Evolutionary conservation across 2,329 filamentous ascomycete species (phyloP).

Genomic region (Colletotrichum orbiculare): DNA sequence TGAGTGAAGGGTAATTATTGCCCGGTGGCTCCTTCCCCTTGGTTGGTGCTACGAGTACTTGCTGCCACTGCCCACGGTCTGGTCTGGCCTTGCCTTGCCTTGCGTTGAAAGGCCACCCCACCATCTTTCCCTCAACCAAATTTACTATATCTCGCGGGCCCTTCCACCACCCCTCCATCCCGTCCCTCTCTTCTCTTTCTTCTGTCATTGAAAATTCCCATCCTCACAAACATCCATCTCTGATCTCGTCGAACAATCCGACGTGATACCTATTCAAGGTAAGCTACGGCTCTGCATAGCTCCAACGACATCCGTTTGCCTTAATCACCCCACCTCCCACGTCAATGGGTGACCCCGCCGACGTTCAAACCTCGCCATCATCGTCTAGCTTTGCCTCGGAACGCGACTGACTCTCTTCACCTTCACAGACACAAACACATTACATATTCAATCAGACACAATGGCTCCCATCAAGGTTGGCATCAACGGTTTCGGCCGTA

Average conservation of each 20-base stretch:
- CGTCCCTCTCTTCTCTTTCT: conserved; percentile 2
- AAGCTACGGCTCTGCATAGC: conserved; percentile 14
- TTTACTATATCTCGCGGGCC: conserved; percentile 35
- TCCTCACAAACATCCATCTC: conserved; percentile 11
- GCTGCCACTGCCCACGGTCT: conserved; percentile 5
- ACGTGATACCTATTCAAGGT: conserved; percentile 25
- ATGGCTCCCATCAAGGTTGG: conserved; percentile 78
- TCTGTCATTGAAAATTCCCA: conserved; percentile 30
- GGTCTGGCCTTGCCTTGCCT: conserved; percentile 14
- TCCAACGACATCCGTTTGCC: conserved; percentile 11
- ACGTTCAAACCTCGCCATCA: conserved; percentile 1
- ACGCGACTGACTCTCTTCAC: conserved; percentile 16
- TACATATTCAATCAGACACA: conserved; percentile 39
- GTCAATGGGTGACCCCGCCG: conserved; percentile 20
- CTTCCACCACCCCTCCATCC: conserved; percentile 25
- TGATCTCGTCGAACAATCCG: conserved; percentile 26
- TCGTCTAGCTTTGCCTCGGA: neutral
- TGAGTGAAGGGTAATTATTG: neutral
- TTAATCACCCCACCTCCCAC: conserved; percentile 16
- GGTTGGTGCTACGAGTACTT: neutral
- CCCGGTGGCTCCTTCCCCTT: neutral
- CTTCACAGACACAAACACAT: conserved; percentile 19
- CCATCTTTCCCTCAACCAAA: conserved; percentile 41
- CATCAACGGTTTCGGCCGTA: conserved; percentile 99
- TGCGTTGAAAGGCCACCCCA: conserved; percentile 40